Base-by-base conservation (phyloP, 2,329 filamentous ascomycete genomes). In the Microascus cirrosus region DNA sequence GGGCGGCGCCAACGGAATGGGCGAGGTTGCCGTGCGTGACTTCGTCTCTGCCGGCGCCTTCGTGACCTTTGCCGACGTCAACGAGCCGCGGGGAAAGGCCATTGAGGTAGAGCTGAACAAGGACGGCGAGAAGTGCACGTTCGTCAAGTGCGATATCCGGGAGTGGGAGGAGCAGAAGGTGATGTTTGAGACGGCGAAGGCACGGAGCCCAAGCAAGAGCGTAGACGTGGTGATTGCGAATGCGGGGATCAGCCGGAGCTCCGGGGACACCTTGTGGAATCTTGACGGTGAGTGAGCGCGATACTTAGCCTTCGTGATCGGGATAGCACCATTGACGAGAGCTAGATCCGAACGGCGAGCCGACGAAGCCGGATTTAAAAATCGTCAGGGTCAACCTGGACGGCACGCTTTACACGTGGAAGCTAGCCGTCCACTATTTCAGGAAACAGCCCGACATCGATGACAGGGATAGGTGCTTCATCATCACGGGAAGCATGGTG, bases 161-260 rank as follows among this genome's bases (percentile, higher is more conserved):
- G 65, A 66, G 50, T 78, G 74, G 74, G 69, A 76, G 0, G 66
- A 75, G 28, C 73, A 77, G 60, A 68, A 72, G 6, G 58, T 57
- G 4, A 63, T 75, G 5, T 77, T 78, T 42, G 69, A 75, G 57
- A 68, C 64, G 0, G 73, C 74, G 1, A 69, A 68, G 24, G 59
- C 56, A 1, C 63, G 66, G 34, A 73, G 71, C 10, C 73, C 73
- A 0, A 61, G 63, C 25, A 68, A 71, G 0, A 72, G 69, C 54
- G 69, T 76, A 24, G 74, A 77, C 58, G 62, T 77, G 13, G 76
- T 78, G 13, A 71, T 78, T 57, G 74, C 75, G 1, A 78, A 78
- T 61, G 76, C 75, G 1, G 75, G 76, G 12, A 74, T 77, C 32
- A 65, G 65, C 32, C 62, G 68, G n/a, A 68, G 64, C 32, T 67